These are phyloP conservation scores for Tetraselmis striata DNA, from an alignment of 139 green algal genomes.

Conservation along the genomic window DNA sequence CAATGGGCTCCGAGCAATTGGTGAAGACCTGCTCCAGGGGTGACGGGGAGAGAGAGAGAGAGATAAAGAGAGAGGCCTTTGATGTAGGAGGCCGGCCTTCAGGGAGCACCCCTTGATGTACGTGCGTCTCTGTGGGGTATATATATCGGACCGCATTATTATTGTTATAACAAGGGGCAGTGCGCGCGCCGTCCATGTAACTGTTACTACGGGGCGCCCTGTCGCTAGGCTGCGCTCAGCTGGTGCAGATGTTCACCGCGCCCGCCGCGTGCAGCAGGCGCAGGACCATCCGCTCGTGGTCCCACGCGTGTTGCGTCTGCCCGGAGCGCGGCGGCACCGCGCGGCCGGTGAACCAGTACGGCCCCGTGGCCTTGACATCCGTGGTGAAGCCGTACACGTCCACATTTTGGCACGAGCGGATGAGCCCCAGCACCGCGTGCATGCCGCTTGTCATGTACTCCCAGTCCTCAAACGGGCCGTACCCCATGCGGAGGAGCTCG, in stretches of 20 bases:
- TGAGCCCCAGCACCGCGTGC: constrained; percentile 21
- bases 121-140: no score
- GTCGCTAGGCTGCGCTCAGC: no score
- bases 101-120: no score
- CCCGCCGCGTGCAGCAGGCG: constrained; percentile 2
- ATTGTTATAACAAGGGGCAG: no score
- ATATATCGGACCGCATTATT: no score
- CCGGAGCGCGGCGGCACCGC: constrained; percentile 9
- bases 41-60: no score
- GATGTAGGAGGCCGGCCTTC: no score
- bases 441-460: constrained; percentile 29
- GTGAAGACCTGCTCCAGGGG: no score
- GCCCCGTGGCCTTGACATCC: constrained; percentile 10
- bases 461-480: constrained; percentile 26
- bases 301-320: constrained; percentile 18
- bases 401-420: constrained; percentile 13
- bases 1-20: no score
- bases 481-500: constrained; percentile 19
- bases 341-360: constrained; percentile 22
- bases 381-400: constrained; percentile 27
- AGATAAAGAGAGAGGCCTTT: no score
- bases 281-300: constrained; percentile 17
- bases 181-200: no score
- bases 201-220: no score
- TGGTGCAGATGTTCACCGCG: constrained; percentile 14